Evolutionary conservation across 75 land plant genomes (phyloP).

Genomic region (Picea glauca): DNA sequence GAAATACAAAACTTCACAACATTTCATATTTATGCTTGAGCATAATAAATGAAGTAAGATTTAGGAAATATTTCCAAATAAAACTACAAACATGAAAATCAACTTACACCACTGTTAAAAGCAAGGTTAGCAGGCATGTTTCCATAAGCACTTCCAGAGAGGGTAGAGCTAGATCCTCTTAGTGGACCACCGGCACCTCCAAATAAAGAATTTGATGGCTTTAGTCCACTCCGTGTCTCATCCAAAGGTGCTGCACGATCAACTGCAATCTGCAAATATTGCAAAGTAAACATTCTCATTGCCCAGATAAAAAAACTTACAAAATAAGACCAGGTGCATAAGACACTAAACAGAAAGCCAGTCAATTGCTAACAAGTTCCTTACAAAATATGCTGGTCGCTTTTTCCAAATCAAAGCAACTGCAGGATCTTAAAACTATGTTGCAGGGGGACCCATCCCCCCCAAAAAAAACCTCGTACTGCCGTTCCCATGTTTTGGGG

Average conservation of each 20-base stretch:
- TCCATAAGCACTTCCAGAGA: not conserved
- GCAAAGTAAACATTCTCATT: not conserved
- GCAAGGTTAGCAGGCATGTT: not conserved
- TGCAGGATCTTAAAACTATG: not conserved
- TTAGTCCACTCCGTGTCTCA: conserved; percentile 7
- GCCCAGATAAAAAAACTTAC: not conserved
- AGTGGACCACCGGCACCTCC: not conserved
- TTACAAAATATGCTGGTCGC: not conserved
- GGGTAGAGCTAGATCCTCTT: not conserved
- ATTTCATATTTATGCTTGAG: not conserved
- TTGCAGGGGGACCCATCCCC: too few species aligned
- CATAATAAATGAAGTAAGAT: not conserved
- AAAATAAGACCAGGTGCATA: not conserved
- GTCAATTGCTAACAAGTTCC: not conserved
- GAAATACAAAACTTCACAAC: not conserved
- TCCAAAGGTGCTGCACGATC: conserved; percentile 17
- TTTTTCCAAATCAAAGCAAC: not conserved
- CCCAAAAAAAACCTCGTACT: too few species aligned
- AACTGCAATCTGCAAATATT: conserved; percentile 9
- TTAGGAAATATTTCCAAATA: not conserved
- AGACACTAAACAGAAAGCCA: not conserved
- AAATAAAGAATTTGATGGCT: not conserved
- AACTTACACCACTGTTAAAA: not conserved
- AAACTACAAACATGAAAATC: not conserved
- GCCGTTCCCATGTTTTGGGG: too few species aligned